Conservation (phyloP, 2,329 filamentous ascomycete genomes). For the Colletotrichum limetticola region DNA sequence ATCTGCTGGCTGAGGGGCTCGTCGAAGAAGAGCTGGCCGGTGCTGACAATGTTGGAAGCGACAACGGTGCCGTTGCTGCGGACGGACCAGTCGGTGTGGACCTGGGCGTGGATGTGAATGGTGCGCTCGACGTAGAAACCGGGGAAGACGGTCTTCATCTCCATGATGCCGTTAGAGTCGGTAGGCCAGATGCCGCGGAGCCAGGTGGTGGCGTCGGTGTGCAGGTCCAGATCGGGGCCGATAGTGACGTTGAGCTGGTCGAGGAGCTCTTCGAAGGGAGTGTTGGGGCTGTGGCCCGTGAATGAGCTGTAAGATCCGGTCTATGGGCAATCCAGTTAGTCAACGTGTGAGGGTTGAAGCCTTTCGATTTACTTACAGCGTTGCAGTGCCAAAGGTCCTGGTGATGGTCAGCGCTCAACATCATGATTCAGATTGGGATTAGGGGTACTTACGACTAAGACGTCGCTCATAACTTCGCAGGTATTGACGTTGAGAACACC, state of each 20-base stretch:
- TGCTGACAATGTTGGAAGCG: conserved; percentile 45
- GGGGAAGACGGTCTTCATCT: conserved; percentile 56
- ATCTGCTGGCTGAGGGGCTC: conserved; percentile 45
- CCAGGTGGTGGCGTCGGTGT: conserved; percentile 26
- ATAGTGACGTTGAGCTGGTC: conserved; percentile 28
- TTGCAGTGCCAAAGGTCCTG: conserved; percentile 22
- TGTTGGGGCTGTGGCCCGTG: conserved; percentile 7
- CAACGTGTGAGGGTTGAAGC: too few species aligned
- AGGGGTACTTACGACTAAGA: too few species aligned
- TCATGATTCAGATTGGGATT: too few species aligned
- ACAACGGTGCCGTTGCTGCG: conserved; percentile 30
- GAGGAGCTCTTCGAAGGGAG: conserved; percentile 26
- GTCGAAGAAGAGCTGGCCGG: conserved; percentile 29
- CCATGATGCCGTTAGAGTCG: conserved; percentile 40
- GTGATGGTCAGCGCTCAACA: too few species aligned
- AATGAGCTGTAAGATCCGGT: conserved; percentile 31
- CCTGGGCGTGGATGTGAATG: conserved; percentile 58
- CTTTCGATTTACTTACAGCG: not conserved
- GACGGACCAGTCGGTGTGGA: conserved; percentile 49
- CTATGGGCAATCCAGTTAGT: not conserved
- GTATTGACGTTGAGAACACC: conserved; percentile 39
- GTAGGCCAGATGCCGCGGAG: conserved; percentile 36
- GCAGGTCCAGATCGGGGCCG: conserved; percentile 20
- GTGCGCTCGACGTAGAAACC: conserved; percentile 57
- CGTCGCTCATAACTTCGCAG: conserved; percentile 27